A percentile compares a stretch with the other conserved stretches of the same genome.
Conservation (phyloP, 768 basidiomycete genomes). For the Phaffia tasmanica region DNA sequence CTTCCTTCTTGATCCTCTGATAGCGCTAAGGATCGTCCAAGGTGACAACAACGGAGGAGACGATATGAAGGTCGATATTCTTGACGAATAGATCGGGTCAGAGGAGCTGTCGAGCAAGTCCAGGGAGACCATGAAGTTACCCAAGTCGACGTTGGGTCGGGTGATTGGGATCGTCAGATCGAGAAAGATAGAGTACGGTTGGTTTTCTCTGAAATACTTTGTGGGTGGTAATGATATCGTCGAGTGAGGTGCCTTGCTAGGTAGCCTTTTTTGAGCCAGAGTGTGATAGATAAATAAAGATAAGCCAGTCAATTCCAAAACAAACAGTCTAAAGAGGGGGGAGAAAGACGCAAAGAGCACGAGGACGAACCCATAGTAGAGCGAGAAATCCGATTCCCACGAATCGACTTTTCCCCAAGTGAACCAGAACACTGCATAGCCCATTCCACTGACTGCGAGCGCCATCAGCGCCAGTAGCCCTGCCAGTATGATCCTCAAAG, state of each 20-base stretch:
- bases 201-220: slow-evolving; percentile 9
- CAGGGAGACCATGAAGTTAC: slow-evolving; percentile 16
- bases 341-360: neutral
- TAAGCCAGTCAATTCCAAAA: neutral
- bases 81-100: neutral
- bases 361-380: slow-evolving; percentile 10
- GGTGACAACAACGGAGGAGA: slow-evolving; percentile 5
- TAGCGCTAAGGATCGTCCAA: neutral
- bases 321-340: too few relatives aligned
- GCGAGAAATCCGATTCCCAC: slow-evolving; percentile 1
- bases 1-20: neutral
- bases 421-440: slow-evolving; percentile 15
- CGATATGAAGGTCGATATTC: slow-evolving; percentile 5
- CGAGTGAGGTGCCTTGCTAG: slow-evolving; percentile 3
- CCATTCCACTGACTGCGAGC: neutral
- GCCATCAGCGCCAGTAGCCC: too few relatives aligned
- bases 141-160: slow-evolving; percentile 8
- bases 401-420: slow-evolving; percentile 13
- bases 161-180: slow-evolving; percentile 12
- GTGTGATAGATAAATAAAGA: neutral
- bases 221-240: neutral
- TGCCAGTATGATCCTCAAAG: too few relatives aligned
- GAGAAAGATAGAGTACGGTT: slow-evolving; percentile 6
- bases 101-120: neutral
- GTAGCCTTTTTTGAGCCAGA: neutral